Evolutionary conservation across 192 early-diverging fungal species (phyloP).

Genomic region (Podila horticola): DNA sequence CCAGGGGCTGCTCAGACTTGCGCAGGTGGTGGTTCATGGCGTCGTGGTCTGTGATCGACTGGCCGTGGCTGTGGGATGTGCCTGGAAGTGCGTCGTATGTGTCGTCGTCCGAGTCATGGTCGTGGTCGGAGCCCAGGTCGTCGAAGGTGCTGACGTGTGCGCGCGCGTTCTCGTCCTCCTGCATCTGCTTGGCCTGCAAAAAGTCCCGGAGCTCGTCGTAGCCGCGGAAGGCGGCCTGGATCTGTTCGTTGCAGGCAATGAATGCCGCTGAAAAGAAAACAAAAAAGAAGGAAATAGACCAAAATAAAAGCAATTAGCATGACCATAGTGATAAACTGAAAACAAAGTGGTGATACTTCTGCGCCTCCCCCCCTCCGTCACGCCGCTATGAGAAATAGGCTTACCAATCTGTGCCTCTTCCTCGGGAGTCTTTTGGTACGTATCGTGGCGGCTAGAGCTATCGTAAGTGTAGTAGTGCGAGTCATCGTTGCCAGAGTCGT

Average conservation of each 20-base stretch:
- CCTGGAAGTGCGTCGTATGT: neutral
- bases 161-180: slow-evolving; percentile 17
- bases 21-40: slow-evolving; percentile 9
- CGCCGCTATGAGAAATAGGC: neutral
- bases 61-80: neutral
- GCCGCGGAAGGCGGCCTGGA: slow-evolving; percentile 15
- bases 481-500: slow-evolving; percentile 20
- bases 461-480: slow-evolving; percentile 6
- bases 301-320: neutral
- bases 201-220: slow-evolving; percentile 32
- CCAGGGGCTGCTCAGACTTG: slow-evolving; percentile 25
- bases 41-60: slow-evolving; percentile 5
- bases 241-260: slow-evolving; percentile 25
- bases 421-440: slow-evolving; percentile 21
- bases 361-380: no score
- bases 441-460: slow-evolving; percentile 1
- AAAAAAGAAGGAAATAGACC: neutral
- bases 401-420: slow-evolving; percentile 49
- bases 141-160: neutral
- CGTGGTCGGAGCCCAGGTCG: neutral
- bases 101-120: slow-evolving; percentile 9
- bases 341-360: neutral
- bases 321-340: neutral
- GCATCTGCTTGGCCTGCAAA: slow-evolving; percentile 32
- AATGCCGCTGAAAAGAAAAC: slow-evolving; percentile 11